Evolutionary conservation across 768 basidiomycete species (phyloP).

Genomic region (Boletus rufocinnamomeus): DNA sequence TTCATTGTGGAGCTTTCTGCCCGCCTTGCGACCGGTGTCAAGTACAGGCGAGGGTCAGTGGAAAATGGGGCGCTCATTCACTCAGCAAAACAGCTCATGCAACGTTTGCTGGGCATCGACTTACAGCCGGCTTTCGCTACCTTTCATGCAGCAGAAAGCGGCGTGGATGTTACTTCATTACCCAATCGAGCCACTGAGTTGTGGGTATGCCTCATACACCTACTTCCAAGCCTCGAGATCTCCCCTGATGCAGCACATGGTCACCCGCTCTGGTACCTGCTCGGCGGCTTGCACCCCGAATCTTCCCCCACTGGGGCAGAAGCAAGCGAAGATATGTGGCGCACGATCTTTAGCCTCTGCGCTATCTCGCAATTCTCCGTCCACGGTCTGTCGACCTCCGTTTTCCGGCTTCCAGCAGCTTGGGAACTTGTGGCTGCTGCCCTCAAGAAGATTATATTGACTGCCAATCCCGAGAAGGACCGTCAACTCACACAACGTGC

Average conservation of each 20-base stretch:
- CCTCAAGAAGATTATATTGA: constrained; percentile 59
- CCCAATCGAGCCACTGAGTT: constrained; percentile 55
- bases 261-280: constrained; percentile 49
- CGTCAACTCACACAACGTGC: constrained; percentile 36
- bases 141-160: constrained; percentile 21
- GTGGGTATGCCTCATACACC: constrained; percentile 74
- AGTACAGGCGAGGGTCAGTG: constrained; percentile 30
- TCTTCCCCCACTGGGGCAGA: constrained; percentile 39
- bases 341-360: constrained; percentile 64
- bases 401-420: constrained; percentile 46
- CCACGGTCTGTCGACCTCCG: constrained; percentile 45
- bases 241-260: constrained; percentile 20
- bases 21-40: constrained; percentile 37
- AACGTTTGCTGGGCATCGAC: constrained; percentile 54
- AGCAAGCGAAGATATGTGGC: constrained; percentile 73
- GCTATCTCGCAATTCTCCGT: constrained; percentile 78
- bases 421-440: constrained; percentile 70
- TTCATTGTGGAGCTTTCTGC: constrained; percentile 59
- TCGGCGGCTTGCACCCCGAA: constrained; percentile 39
- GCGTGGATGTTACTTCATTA: constrained; percentile 38
- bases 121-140: constrained; percentile 37
- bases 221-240: constrained; percentile 38
- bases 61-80: constrained; percentile 26
- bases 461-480: constrained; percentile 49
- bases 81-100: constrained; percentile 44